phyloP scores from a whole-genome alignment of 2,329 filamentous ascomycete species.

The Davidsoniella eucalypti region DNA sequence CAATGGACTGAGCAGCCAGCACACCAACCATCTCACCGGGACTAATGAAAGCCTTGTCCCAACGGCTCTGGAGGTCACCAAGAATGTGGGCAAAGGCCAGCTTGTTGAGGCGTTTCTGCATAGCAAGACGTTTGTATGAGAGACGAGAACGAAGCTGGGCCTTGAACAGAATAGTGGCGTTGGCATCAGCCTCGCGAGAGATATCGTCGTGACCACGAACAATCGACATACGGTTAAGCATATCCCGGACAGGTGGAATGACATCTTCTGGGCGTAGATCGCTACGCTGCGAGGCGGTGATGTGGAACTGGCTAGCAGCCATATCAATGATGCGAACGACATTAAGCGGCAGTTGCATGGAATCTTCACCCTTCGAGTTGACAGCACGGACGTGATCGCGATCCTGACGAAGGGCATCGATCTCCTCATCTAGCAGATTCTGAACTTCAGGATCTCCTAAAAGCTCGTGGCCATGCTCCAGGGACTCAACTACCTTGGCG shows the following conservation, averaged over 20 bases:
- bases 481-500: constrained; percentile 28
- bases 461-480: constrained; percentile 77
- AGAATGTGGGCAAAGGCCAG: constrained; percentile 84
- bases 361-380: constrained; percentile 59
- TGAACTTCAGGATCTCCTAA: constrained; percentile 78
- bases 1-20: constrained; percentile 91
- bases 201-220: constrained; percentile 74
- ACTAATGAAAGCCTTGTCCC: constrained; percentile 68
- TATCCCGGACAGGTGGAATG: constrained; percentile 57
- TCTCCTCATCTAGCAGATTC: constrained; percentile 74
- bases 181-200: constrained; percentile 72
- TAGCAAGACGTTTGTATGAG: constrained; percentile 83
- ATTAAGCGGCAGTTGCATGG: constrained; percentile 85
- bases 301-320: constrained; percentile 77
- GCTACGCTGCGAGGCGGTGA: constrained; percentile 71
- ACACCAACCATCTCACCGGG: constrained; percentile 99
- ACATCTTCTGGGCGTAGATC: constrained; percentile 81
- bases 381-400: constrained; percentile 58
- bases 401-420: constrained; percentile 58
- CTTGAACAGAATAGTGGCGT: constrained; percentile 84
- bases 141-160: constrained; percentile 75
- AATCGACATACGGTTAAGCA: constrained; percentile 64
- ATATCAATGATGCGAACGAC: constrained; percentile 80
- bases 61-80: constrained; percentile 78
- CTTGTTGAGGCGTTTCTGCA: constrained; percentile 72